Conservation (phyloP, 192 early-diverging fungal species). For the Chytriomyces hyalinus region DNA sequence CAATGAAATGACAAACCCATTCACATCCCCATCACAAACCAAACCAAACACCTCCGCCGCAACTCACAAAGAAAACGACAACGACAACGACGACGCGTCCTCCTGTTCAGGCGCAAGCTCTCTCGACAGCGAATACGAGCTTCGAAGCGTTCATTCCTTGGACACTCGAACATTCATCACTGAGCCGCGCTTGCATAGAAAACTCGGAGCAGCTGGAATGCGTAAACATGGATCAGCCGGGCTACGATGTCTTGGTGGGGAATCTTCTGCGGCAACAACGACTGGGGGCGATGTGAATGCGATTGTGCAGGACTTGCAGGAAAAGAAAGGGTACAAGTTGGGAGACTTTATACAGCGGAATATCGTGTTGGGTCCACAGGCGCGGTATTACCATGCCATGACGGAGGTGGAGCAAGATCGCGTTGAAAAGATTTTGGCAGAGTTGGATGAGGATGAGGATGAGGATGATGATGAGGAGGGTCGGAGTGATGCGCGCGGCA, state of each 20-base stretch:
- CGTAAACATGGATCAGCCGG: neutral
- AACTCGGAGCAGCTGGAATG: neutral
- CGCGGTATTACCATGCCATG: slow-evolving; percentile 57
- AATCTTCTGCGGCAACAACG: neutral
- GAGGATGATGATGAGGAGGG: slow-evolving; percentile 17
- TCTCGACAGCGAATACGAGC: slow-evolving; percentile 42
- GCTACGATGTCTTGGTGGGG: neutral
- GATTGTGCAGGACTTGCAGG: neutral
- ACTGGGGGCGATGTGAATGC: neutral
- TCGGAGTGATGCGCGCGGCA: neutral
- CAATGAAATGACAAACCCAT: slow-evolving; percentile 6
- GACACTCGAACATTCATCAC: slow-evolving; percentile 56
- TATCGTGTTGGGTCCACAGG: slow-evolving; percentile 56
- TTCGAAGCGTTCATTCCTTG: slow-evolving; percentile 48
- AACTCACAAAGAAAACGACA: neutral
- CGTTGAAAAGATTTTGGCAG: slow-evolving; percentile 41
- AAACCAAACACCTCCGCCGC: neutral
- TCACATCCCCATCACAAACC: slow-evolving; percentile 7
- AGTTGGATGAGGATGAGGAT: slow-evolving; percentile 15
- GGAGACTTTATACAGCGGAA: slow-evolving; percentile 59
- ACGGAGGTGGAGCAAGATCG: slow-evolving; percentile 53
- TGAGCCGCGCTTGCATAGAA: slow-evolving; percentile 45
- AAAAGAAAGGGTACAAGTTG: slow-evolving; percentile 46
- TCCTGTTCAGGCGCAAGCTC: neutral
- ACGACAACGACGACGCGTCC: neutral